phyloP scores from a whole-genome alignment of 129 eudicot species.

The Arctium minus region DNA sequence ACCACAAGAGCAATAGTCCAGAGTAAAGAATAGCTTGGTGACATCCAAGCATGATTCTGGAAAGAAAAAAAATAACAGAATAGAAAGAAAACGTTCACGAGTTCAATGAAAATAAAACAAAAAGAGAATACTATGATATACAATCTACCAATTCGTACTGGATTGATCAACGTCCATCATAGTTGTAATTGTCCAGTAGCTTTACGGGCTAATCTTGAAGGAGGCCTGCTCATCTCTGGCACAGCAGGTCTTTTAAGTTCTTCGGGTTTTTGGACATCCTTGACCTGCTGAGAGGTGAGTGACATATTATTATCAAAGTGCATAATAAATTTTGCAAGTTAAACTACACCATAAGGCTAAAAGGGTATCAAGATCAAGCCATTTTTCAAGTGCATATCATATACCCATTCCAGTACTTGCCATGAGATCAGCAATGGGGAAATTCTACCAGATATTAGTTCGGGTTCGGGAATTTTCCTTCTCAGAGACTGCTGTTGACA shows the following conservation, averaged over 20 bases:
- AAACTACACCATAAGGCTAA: neutral
- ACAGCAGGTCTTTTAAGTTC: slow-evolving; percentile 29
- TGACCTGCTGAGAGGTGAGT: slow-evolving; percentile 29
- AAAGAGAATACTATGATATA: slow-evolving; percentile 41
- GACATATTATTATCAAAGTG: neutral
- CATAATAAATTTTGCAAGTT: neutral
- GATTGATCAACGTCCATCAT: slow-evolving; percentile 31
- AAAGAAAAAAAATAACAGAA: slow-evolving; percentile 13
- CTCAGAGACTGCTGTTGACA: no score
- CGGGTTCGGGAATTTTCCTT: no score
- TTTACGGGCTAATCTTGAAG: slow-evolving; percentile 63
- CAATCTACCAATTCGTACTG: slow-evolving; percentile 57
- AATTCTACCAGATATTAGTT: no score
- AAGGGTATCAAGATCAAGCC: no score
- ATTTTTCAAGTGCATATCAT: no score
- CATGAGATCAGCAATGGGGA: no score
- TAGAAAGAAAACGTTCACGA: slow-evolving; percentile 13
- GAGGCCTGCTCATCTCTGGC: slow-evolving; percentile 44
- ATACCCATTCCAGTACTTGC: no score
- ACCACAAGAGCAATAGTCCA: slow-evolving; percentile 57
- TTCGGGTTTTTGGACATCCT: slow-evolving; percentile 55
- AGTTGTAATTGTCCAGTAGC: slow-evolving; percentile 62
- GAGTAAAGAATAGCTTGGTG: slow-evolving; percentile 46
- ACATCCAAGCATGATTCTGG: slow-evolving; percentile 31
- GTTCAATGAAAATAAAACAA: slow-evolving; percentile 24